Evolutionary conservation across 2,329 filamentous ascomycete genomes (phyloP).

Genomic region (Pseudomassariella vexata): DNA sequence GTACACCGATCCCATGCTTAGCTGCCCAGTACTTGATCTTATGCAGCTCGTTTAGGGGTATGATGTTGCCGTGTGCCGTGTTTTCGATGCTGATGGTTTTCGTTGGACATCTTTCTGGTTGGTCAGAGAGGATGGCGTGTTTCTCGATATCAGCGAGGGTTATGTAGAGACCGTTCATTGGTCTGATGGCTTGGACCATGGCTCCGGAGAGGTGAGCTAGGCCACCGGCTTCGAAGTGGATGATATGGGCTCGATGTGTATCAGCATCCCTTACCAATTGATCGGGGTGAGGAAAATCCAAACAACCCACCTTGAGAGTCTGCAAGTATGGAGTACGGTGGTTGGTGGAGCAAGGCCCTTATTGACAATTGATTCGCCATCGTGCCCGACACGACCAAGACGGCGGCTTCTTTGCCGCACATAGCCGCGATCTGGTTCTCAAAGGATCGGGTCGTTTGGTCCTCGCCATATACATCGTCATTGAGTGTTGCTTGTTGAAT

Average conservation of each 20-base stretch:
- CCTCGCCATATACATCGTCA: too few species aligned
- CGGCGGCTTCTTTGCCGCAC: conserved; percentile 67
- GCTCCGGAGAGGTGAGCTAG: conserved; percentile 68
- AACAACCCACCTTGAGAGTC: too few species aligned
- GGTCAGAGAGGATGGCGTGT: conserved; percentile 40
- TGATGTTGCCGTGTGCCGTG: conserved; percentile 72
- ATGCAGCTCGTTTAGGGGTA: conserved; percentile 66
- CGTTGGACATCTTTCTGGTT: conserved; percentile 72
- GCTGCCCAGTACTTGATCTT: conserved; percentile 67
- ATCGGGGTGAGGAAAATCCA: too few species aligned
- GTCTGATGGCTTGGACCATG: conserved; percentile 58
- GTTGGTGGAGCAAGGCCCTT: conserved; percentile 69
- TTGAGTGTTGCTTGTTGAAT: too few species aligned
- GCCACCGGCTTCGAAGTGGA: conserved; percentile 61
- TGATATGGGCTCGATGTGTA: conserved; percentile 75
- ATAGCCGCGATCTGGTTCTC: too few species aligned
- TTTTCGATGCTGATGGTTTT: conserved; percentile 80
- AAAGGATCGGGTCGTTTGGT: too few species aligned
- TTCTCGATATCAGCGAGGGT: conserved; percentile 71
- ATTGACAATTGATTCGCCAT: conserved; percentile 92
- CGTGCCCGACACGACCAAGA: conserved; percentile 83
- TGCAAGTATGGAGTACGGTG: conserved; percentile 74
- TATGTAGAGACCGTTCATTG: conserved; percentile 66
- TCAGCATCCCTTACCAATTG: too few species aligned
- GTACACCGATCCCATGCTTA: conserved; percentile 58